phyloP scores from a whole-genome alignment of 2,329 filamentous ascomycete species.

The Sarocladium brachiariae region DNA sequence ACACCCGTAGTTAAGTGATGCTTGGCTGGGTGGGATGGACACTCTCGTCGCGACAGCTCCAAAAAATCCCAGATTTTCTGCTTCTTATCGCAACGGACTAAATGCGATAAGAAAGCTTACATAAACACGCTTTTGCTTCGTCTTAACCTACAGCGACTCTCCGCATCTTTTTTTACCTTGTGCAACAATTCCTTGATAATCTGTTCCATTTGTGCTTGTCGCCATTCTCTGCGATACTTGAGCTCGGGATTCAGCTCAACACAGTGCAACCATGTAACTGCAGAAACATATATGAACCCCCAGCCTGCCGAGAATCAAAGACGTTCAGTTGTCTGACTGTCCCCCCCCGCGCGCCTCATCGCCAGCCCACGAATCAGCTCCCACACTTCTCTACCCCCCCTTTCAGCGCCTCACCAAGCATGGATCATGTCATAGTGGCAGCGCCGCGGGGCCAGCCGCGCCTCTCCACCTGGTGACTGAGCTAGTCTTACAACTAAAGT shows the following conservation, averaged over 20 bases:
- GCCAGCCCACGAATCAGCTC: constrained; percentile 1
- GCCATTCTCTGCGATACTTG: background rate
- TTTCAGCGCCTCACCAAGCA: background rate
- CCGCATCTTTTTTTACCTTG: background rate
- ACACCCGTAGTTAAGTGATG: background rate
- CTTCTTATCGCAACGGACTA: background rate
- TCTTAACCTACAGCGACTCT: background rate
- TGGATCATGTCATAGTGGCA: constrained; percentile 3
- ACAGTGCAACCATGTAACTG: background rate
- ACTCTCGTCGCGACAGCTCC: background rate
- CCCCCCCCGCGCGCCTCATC: background rate
- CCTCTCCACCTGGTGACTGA: background rate
- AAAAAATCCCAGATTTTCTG: constrained; percentile 8
- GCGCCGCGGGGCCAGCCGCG: constrained; percentile 6
- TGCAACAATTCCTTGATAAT: background rate
- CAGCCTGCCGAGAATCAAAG: background rate
- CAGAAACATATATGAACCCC: background rate
- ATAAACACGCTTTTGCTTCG: background rate
- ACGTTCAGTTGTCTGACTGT: background rate
- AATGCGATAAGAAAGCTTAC: constrained; percentile 2
- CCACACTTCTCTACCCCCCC: background rate
- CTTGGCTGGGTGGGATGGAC: background rate
- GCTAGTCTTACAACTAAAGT: background rate
- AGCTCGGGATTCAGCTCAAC: background rate
- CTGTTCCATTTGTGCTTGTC: background rate